Percentiles rank a stretch among this genome's conserved stretches.
phyloP scores from a whole-genome alignment of 129 eudicot genomes.

The Centella asiatica region DNA sequence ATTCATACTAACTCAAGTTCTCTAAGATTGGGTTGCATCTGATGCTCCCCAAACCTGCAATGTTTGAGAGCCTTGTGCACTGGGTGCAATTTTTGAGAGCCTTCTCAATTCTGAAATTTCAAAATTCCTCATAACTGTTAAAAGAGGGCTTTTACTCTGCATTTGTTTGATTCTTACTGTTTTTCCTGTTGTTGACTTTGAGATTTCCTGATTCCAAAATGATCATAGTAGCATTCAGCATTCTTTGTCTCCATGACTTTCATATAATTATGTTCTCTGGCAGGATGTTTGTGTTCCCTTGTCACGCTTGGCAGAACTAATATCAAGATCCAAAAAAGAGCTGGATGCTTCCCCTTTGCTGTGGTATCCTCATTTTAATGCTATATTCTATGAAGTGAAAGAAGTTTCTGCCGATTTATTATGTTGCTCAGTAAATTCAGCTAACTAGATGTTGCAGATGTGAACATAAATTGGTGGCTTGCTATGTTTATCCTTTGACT shows the following conservation, averaged over 20 bases:
- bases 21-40: no score
- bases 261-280: constrained; percentile 6
- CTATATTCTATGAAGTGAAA: not conserved
- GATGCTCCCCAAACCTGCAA: no score
- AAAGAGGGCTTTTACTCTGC: no score
- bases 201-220: not conserved
- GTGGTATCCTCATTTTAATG: constrained; percentile 38
- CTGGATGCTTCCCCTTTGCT: constrained; percentile 62
- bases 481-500: constrained; percentile 1
- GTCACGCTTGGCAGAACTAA: constrained; percentile 73
- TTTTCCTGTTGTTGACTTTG: no score
- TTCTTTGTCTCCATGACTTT: not conserved
- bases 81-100: no score
- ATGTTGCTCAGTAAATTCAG: not conserved
- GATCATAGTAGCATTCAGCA: constrained; percentile 1
- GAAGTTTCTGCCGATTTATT: not conserved
- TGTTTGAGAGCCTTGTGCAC: no score
- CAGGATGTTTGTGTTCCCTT: constrained; percentile 97
- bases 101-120: no score
- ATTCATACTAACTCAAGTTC: no score
- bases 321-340: constrained; percentile 62
- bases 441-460: not conserved
- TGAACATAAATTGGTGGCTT: not conserved
- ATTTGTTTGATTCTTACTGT: no score
- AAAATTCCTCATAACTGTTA: no score